phyloP scores from a whole-genome alignment of 352 stramenopile species.

The Pythium dissimile region DNA sequence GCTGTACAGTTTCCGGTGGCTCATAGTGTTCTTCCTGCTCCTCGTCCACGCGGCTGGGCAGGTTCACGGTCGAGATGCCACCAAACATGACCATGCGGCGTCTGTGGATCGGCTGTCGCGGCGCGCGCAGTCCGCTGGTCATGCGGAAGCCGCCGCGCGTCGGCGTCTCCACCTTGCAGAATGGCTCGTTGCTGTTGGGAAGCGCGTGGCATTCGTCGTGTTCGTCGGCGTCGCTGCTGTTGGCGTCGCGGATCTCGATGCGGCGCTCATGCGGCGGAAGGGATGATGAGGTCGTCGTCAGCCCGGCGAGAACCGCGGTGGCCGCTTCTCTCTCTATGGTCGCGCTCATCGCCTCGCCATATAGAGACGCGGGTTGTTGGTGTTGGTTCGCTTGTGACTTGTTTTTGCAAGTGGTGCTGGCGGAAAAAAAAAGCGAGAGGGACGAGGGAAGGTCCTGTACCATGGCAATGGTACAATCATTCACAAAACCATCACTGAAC shows the following conservation, averaged over 20 bases:
- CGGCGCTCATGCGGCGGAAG: slow-evolving; percentile 21
- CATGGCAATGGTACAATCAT: not conserved
- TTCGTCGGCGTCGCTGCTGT: not conserved
- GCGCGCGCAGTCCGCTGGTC: slow-evolving; percentile 8
- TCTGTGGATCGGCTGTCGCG: not conserved
- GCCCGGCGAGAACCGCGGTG: not conserved
- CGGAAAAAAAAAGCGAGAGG: not conserved
- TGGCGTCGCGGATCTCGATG: slow-evolving; percentile 22
- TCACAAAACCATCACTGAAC: not conserved
- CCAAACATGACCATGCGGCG: slow-evolving; percentile 27
- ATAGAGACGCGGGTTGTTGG: too few species aligned
- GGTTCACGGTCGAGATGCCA: slow-evolving; percentile 13
- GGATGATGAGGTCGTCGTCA: slow-evolving; percentile 8
- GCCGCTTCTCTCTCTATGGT: slow-evolving; percentile 6
- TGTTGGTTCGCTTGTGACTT: too few species aligned
- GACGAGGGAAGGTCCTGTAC: not conserved
- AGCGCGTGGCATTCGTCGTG: slow-evolving; percentile 2
- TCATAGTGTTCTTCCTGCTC: slow-evolving; percentile 24
- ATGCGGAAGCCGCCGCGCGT: slow-evolving; percentile 8
- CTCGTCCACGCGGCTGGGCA: slow-evolving; percentile 23
- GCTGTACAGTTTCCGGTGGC: too few species aligned
- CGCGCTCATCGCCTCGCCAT: slow-evolving; percentile 10
- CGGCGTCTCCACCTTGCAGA: slow-evolving; percentile 20
- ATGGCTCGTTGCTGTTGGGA: not conserved
- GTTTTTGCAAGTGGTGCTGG: too few species aligned